These are phyloP conservation scores for Verticillium longisporum DNA, from an alignment of 2,329 filamentous ascomycete genomes.

Conservation along the genomic window DNA sequence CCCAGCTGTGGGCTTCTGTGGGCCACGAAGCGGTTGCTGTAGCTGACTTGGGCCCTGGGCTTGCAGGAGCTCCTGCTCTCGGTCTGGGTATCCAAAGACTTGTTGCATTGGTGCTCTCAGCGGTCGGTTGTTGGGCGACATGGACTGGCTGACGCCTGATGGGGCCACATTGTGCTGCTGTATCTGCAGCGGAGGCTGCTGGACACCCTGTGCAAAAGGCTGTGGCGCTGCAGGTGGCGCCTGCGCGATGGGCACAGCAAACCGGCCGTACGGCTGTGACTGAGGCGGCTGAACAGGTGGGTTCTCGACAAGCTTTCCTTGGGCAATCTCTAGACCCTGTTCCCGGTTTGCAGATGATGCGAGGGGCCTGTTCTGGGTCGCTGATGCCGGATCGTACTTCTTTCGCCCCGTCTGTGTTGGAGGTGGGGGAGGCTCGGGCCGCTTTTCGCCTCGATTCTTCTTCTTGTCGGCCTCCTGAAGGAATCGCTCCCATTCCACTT, in stretches of 20 bases:
- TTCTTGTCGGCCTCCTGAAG: constrained; percentile 55
- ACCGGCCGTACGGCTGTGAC: constrained; percentile 32
- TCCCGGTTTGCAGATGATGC: constrained; percentile 33
- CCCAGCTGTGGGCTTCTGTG: constrained; percentile 28
- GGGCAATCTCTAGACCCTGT: constrained; percentile 32
- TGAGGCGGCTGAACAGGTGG: constrained; percentile 19
- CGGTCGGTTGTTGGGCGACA: constrained; percentile 38
- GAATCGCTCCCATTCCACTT: constrained; percentile 52
- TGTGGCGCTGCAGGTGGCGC: constrained; percentile 22
- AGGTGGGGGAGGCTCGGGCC: constrained; percentile 53
- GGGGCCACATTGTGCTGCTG: constrained; percentile 29
- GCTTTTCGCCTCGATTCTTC: constrained; percentile 47
- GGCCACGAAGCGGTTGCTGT: constrained; percentile 29
- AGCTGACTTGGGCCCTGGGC: constrained; percentile 17
- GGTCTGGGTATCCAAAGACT: constrained; percentile 36
- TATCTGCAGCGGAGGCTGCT: constrained; percentile 17
- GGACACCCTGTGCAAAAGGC: constrained; percentile 19
- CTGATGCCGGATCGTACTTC: constrained; percentile 39
- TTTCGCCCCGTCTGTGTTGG: constrained; percentile 43
- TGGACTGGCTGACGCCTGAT: constrained; percentile 29
- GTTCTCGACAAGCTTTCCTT: constrained; percentile 37
- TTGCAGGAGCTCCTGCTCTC: constrained; percentile 26
- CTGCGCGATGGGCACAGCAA: constrained; percentile 40
- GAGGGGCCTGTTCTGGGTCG: constrained; percentile 31
- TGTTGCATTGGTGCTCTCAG: constrained; percentile 33